Evolutionary conservation across 2,329 filamentous ascomycete species (phyloP).

Genomic region (Fusarium nanum): DNA sequence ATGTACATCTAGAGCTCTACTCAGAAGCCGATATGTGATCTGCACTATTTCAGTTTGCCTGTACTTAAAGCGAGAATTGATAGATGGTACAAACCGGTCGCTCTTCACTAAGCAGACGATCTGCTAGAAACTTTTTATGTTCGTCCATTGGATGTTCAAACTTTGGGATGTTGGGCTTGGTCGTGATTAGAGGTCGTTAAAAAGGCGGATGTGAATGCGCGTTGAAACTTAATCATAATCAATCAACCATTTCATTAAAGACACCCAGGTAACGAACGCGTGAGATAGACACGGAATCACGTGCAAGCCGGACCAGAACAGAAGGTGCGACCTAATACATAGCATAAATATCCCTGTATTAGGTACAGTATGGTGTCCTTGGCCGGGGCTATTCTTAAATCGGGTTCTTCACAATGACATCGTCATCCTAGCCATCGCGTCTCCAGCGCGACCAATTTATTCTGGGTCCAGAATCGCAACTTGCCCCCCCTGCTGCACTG

Average conservation of each 20-base stretch:
- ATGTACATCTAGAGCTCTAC: conserved; percentile 84
- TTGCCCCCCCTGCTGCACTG: not conserved
- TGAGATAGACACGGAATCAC: conserved; percentile 51
- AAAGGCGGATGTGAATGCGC: not conserved
- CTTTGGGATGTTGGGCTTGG: no score
- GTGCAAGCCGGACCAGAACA: conserved; percentile 32
- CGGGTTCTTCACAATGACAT: conserved; percentile 1
- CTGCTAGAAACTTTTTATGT: conserved; percentile 78
- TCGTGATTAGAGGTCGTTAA: not conserved
- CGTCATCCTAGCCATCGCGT: conserved; percentile 41
- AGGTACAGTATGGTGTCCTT: no score
- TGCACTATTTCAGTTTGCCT: conserved; percentile 52
- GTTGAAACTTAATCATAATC: conserved; percentile 13
- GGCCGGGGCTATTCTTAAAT: conserved; percentile 4
- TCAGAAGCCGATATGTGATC: conserved; percentile 89
- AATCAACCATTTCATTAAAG: conserved; percentile 17
- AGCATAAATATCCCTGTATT: not conserved
- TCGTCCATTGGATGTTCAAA: conserved; percentile 59
- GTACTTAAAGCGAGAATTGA: not conserved
- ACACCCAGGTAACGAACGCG: conserved; percentile 30
- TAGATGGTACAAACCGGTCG: conserved; percentile 67
- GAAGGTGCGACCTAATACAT: not conserved
- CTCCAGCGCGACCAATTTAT: conserved; percentile 36
- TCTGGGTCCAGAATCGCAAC: conserved; percentile 11
- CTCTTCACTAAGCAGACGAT: conserved; percentile 80